Base-by-base conservation (phyloP, 2,329 filamentous ascomycete species). In the Calonectria crousiana region DNA sequence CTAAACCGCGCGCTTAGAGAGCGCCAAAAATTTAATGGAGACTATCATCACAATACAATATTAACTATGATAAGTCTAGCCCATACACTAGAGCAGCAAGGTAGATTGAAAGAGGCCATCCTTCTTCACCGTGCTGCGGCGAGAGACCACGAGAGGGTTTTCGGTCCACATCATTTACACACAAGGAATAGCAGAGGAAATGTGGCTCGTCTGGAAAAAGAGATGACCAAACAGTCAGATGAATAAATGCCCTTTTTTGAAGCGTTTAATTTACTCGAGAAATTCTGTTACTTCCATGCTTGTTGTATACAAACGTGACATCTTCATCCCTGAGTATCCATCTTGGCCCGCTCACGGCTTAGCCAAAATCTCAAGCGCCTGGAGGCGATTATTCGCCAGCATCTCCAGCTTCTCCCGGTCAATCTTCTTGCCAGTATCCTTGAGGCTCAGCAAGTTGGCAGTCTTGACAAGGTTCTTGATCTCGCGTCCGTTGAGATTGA, bases 401-500 rank as follows among this genome's bases (percentile, higher is more conserved):
- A 70, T 70, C 16, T 26, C 13, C 53, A 64, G 13, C 20, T 23
- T 36, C 9, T n/a, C 44, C 23, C 28, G 30, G 11, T 32, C 32
- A 23, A 64, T 32, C 67, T 52, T 70, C 41, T 41, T 34, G 2
- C 2, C 26, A 4, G 41, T 13, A 2, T 53, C 41, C 23, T 32
- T 64, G 14, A 64, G 53, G 6, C 67, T 34, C 28, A 70, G 32
- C 14, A 70, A 16, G 8, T 70, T 58, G 20, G 71, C 71, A 10
- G 58, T 69, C 47, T 73, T 73, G 71, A 73, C 56, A 2, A 65
- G 20, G 30, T 73, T 73, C 34, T 69, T 73, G 49, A 73, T 69
- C 65, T 73, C 65, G 3, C 66, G 56, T 1, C 71, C 71, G 28
- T 73, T 73, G 26, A 69, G 49, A 14, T 47, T n/a, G 34, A 56